These are phyloP conservation scores for Calocybe cyanea DNA, from an alignment of 768 basidiomycete species.

Conservation along the genomic window DNA sequence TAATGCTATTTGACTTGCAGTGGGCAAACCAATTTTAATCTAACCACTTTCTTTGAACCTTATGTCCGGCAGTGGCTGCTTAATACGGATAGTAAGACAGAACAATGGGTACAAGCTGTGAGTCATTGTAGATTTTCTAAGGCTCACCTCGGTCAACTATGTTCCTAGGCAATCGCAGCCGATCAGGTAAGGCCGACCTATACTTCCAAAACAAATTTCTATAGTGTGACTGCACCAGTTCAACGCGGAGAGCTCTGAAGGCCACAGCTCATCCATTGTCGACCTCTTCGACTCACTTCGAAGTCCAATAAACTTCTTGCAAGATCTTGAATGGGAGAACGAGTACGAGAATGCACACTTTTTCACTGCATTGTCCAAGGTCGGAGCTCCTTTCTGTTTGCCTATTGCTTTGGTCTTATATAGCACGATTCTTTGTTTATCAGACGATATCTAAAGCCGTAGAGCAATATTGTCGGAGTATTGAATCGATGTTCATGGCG, in stretches of 20 bases:
- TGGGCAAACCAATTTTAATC: slow-evolving; percentile 58
- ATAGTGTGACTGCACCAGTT: slow-evolving; percentile 40
- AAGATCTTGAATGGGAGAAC: slow-evolving; percentile 91
- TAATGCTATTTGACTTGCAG: slow-evolving; percentile 27
- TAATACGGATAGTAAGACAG: slow-evolving; percentile 87
- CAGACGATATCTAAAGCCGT: slow-evolving; percentile 90
- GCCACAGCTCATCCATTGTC: slow-evolving; percentile 94
- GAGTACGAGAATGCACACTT: slow-evolving; percentile 86
- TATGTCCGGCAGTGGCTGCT: slow-evolving; percentile 86
- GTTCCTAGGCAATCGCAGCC: slow-evolving; percentile 57
- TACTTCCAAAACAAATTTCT: slow-evolving; percentile 1
- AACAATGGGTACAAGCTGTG: slow-evolving; percentile 91
- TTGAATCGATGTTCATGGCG: slow-evolving; percentile 88
- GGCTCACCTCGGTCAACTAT: neutral
- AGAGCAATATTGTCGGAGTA: slow-evolving; percentile 83
- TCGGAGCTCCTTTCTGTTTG: slow-evolving; percentile 21
- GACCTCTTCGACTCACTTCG: slow-evolving; percentile 94
- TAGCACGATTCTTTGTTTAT: neutral
- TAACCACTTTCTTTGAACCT: slow-evolving; percentile 78
- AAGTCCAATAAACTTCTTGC: slow-evolving; percentile 84
- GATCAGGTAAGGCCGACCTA: slow-evolving; percentile 40
- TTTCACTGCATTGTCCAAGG: slow-evolving; percentile 86
- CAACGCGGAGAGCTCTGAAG: slow-evolving; percentile 72
- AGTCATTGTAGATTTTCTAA: slow-evolving; percentile 26
- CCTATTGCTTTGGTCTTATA: neutral